Percentiles rank a stretch among this genome's conserved stretches.
phyloP scores from a whole-genome alignment of 2,329 filamentous ascomycete genomes.

The Diaporthe caulivora region DNA sequence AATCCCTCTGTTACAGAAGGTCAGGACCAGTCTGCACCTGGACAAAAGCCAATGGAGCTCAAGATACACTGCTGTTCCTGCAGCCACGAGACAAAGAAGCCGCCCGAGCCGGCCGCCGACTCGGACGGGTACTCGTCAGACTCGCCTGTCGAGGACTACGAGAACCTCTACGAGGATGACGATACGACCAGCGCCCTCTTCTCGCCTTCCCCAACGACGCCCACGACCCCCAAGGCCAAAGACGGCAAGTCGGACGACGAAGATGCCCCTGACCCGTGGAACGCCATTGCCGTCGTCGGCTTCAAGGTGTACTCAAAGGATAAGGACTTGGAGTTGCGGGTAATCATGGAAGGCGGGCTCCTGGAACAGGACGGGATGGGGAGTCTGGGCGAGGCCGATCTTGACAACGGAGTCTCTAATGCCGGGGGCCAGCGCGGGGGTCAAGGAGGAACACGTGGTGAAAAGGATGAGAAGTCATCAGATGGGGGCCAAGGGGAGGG shows the following conservation, averaged over 20 bases:
- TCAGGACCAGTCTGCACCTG: background rate
- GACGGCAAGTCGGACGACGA: constrained; percentile 67
- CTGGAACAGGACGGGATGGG: constrained; percentile 69
- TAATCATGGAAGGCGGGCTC: constrained; percentile 68
- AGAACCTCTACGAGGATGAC: constrained; percentile 69
- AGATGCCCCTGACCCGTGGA: constrained; percentile 69
- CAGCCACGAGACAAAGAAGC: constrained; percentile 27
- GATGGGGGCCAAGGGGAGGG: background rate
- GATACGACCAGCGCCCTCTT: constrained; percentile 67
- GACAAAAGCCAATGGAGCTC: constrained; percentile 32
- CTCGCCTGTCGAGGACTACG: constrained; percentile 70
- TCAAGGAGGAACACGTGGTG: constrained; percentile 30
- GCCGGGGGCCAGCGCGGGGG: constrained; percentile 60
- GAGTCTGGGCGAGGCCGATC: constrained; percentile 65
- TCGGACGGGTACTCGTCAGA: constrained; percentile 70
- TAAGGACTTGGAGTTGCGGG: constrained; percentile 63
- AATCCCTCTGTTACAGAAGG: background rate
- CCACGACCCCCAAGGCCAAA: constrained; percentile 47
- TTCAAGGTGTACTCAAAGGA: constrained; percentile 72
- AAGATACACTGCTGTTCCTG: constrained; percentile 29
- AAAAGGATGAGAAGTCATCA: background rate
- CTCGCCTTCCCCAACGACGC: constrained; percentile 51
- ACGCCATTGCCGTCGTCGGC: constrained; percentile 72
- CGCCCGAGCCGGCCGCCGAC: constrained; percentile 47
- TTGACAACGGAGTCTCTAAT: constrained; percentile 69